Evolutionary conservation across 768 basidiomycete species (phyloP).

Genomic region (Crucibulum laeve): DNA sequence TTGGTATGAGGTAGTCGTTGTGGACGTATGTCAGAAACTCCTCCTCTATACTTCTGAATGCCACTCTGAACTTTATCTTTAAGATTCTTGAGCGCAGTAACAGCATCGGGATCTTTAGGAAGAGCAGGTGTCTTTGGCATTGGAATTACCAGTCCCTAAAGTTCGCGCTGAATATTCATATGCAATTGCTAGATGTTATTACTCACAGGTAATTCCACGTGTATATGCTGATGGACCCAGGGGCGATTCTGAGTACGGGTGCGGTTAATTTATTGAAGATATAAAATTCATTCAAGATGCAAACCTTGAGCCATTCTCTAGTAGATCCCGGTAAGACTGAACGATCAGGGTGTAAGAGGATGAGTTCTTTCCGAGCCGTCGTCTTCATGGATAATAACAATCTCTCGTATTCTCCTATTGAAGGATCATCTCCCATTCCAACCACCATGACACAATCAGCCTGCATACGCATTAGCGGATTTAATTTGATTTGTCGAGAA

Average conservation of each 20-base stretch:
- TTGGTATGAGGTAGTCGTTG: constrained; percentile 79
- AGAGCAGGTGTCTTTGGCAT: constrained; percentile 50
- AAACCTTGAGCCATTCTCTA: constrained; percentile 90
- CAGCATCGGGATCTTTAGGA: constrained; percentile 84
- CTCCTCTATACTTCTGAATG: constrained; percentile 82
- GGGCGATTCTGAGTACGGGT: constrained; percentile 66
- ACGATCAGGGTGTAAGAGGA: constrained; percentile 89
- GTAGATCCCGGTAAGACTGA: constrained; percentile 88
- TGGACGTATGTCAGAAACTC: constrained; percentile 54
- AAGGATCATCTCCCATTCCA: constrained; percentile 90
- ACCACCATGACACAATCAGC: constrained; percentile 94
- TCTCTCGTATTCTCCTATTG: constrained; percentile 91
- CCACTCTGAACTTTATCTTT: constrained; percentile 88
- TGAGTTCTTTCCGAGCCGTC: constrained; percentile 95
- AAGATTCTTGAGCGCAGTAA: constrained; percentile 86
- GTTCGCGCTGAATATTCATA: not conserved
- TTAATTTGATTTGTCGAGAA: constrained; percentile 1
- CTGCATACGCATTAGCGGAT: constrained; percentile 26
- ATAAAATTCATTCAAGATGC: constrained; percentile 6
- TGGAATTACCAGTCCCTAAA: constrained; percentile 69
- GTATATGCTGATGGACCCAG: constrained; percentile 95
- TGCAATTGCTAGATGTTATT: not conserved
- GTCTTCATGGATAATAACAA: constrained; percentile 94
- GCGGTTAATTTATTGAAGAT: constrained; percentile 3
- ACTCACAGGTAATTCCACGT: constrained; percentile 83